These are phyloP conservation scores for Colletotrichum sp. DNA, from an alignment of 2,329 filamentous ascomycete species.

Conservation along the genomic window DNA sequence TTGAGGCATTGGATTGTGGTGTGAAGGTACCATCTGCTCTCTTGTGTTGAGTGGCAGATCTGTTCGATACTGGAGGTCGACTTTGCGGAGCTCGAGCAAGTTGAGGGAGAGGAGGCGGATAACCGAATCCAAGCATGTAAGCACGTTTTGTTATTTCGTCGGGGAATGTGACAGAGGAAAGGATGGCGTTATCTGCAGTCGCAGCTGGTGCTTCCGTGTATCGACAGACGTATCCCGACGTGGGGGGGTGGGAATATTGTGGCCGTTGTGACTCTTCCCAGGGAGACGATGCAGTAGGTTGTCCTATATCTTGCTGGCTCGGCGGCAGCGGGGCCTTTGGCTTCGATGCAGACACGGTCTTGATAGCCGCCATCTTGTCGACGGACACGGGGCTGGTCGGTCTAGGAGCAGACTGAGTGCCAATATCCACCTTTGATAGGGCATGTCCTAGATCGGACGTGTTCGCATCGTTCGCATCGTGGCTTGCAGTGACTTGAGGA, in stretches of 20 bases:
- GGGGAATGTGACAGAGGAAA: not conserved
- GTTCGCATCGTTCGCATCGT: not conserved
- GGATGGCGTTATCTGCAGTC: not conserved
- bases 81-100: not conserved
- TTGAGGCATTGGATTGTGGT: not conserved
- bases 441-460: accelerated
- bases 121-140: no score
- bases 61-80: not conserved
- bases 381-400: not conserved
- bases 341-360: not conserved
- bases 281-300: not conserved
- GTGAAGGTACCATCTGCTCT: not conserved
- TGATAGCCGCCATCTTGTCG: not conserved
- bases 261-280: not conserved
- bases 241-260: not conserved
- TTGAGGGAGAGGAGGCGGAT: not conserved
- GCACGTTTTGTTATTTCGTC: no score
- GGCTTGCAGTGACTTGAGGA: not conserved
- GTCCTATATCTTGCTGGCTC: not conserved
- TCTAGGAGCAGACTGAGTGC: not conserved
- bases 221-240: not conserved
- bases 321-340: not conserved
- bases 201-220: not conserved
- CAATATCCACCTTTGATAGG: accelerated
- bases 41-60: accelerated